A percentile compares a stretch with the other conserved stretches of the same genome.
These are phyloP conservation scores for Phoma sp. DNA, from an alignment of 2,329 filamentous ascomycete species.

Conservation along the genomic window DNA sequence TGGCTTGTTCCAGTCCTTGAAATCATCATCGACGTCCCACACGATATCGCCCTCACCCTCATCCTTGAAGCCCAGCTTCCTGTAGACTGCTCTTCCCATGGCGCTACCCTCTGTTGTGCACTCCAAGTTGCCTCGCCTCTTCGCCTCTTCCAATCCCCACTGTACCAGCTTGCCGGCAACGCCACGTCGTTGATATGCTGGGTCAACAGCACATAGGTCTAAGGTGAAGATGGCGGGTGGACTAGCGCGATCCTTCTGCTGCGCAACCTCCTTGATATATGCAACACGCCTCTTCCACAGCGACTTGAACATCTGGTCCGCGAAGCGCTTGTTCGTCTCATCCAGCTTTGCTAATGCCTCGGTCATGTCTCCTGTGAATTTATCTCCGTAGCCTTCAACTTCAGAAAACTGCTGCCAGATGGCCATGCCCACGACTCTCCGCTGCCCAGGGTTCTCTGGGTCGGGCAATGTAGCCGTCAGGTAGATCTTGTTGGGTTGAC, in stretches of 20 bases:
- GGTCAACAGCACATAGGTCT: slow-evolving; percentile 57
- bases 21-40: slow-evolving; percentile 45
- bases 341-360: slow-evolving; percentile 49
- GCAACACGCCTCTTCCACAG: slow-evolving; percentile 50
- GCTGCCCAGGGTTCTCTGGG: slow-evolving; percentile 32
- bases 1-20: slow-evolving; percentile 38
- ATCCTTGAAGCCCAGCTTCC: slow-evolving; percentile 43
- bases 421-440: slow-evolving; percentile 59
- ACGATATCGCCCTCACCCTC: slow-evolving; percentile 40
- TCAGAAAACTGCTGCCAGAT: slow-evolving; percentile 64
- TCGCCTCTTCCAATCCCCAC: slow-evolving; percentile 45
- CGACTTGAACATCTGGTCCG: slow-evolving; percentile 54
- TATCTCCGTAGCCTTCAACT: slow-evolving; percentile 58
- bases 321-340: slow-evolving; percentile 56
- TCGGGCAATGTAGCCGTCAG: slow-evolving; percentile 61
- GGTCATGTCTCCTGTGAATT: slow-evolving; percentile 29
- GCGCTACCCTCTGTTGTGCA: slow-evolving; percentile 47
- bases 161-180: slow-evolving; percentile 46
- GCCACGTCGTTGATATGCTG: slow-evolving; percentile 58
- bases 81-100: slow-evolving; percentile 46
- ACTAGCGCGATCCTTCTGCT: slow-evolving; percentile 26
- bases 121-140: slow-evolving; percentile 43
- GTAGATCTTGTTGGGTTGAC: slow-evolving; percentile 60
- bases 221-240: slow-evolving; percentile 60
- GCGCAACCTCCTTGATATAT: slow-evolving; percentile 51